Evolutionary conservation across 345 rosid species (phyloP).

Genomic region (Geranium brycei): DNA sequence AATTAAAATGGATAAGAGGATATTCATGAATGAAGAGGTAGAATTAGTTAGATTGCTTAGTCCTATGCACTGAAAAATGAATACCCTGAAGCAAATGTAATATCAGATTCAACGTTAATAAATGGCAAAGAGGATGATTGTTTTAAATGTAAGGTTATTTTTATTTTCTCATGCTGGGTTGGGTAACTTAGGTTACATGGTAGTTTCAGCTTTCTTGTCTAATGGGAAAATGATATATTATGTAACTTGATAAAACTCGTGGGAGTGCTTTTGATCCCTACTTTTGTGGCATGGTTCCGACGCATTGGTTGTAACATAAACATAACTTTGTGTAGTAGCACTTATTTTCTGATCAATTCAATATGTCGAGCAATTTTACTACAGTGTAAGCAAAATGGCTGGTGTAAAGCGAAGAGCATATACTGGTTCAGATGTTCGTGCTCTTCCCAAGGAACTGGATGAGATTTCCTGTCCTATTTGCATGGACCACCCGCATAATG

Average conservation of each 20-base stretch:
- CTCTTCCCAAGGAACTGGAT: slow-evolving; percentile 72
- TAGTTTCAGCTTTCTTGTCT: background rate
- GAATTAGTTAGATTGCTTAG: no score
- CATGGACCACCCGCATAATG: slow-evolving; percentile 98
- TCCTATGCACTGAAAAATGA: no score
- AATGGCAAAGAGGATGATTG: background rate
- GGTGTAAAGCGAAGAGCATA: slow-evolving; percentile 73
- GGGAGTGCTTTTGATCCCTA: background rate
- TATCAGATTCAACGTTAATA: no score
- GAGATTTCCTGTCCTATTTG: slow-evolving; percentile 90
- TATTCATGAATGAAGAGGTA: no score
- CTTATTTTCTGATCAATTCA: slow-evolving; percentile 33
- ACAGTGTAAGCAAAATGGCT: slow-evolving; percentile 86
- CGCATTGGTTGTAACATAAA: background rate
- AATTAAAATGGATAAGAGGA: no score
- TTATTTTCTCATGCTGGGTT: no score
- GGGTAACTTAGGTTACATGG: no score
- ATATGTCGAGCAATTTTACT: slow-evolving; percentile 55
- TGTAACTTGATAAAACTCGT: background rate
- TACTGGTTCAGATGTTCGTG: slow-evolving; percentile 57
- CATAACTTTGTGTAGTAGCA: background rate
- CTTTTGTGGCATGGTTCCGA: background rate
- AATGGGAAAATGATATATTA: background rate
- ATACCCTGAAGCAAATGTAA: no score
- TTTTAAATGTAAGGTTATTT: no score